Percentiles rank a stretch among this genome's conserved stretches.
Evolutionary conservation across 2,329 filamentous ascomycete genomes (phyloP).

Genomic region (Stenocarpella maydis): DNA sequence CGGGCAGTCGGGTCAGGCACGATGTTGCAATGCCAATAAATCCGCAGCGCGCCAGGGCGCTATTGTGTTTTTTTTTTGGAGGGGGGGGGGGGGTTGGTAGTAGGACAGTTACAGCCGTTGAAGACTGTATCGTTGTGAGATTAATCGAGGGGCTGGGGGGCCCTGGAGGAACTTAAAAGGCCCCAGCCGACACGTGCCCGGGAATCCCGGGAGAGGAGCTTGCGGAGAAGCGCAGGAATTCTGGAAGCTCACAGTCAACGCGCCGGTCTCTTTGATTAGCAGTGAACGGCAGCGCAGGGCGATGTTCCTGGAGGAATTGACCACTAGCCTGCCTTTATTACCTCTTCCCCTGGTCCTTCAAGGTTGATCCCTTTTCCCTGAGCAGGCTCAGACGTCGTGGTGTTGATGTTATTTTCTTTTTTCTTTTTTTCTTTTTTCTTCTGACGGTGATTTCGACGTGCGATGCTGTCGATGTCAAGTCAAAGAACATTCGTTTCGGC

Average conservation of each 20-base stretch:
- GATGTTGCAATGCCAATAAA: constrained; percentile 10
- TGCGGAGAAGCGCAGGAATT: constrained; percentile 22
- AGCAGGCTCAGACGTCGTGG: not conserved
- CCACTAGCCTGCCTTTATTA: not conserved
- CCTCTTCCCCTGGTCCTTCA: constrained; percentile 2
- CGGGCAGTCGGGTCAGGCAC: not conserved
- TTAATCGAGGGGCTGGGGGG: constrained; percentile 28
- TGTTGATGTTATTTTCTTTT: constrained; percentile 3
- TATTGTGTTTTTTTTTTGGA: not conserved
- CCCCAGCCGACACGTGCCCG: constrained; percentile 29
- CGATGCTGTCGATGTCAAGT: not conserved
- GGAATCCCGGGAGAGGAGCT: constrained; percentile 25
- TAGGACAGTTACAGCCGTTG: constrained; percentile 16
- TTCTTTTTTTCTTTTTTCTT: not conserved
- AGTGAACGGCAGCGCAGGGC: not conserved
- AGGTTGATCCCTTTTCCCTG: not conserved
- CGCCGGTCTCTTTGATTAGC: constrained; percentile 3
- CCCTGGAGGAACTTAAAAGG: constrained; percentile 27
- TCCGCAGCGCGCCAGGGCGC: not conserved
- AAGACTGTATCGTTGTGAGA: constrained; percentile 6
- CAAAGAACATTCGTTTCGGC: not conserved
- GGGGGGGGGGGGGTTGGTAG: not conserved
- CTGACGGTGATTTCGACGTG: not conserved
- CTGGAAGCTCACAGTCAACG: constrained; percentile 23
- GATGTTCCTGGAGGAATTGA: constrained; percentile 4